Evolutionary conservation across 2,329 filamentous ascomycete genomes (phyloP).

Genomic region (Periconia digitata): DNA sequence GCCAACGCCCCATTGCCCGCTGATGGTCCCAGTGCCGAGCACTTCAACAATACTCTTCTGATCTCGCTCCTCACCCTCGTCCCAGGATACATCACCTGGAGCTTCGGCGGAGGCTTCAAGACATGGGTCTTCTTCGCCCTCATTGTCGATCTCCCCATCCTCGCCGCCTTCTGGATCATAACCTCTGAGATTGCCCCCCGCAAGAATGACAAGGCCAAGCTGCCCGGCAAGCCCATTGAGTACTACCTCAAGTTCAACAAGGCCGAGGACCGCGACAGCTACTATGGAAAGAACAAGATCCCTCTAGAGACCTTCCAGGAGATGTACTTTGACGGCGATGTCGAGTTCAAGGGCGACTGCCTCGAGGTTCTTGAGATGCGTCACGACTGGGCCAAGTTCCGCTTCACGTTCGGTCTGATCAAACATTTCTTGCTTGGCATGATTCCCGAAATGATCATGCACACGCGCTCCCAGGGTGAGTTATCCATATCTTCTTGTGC

Average conservation of each 20-base stretch:
- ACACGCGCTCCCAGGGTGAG: constrained; percentile 83
- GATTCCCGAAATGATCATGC: constrained; percentile 87
- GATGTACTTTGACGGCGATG: constrained; percentile 94
- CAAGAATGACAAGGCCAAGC: constrained; percentile 87
- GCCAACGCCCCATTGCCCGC: constrained; percentile 93
- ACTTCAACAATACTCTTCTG: constrained; percentile 82
- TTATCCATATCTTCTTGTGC: background rate
- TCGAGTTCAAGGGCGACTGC: constrained; percentile 92
- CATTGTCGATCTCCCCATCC: constrained; percentile 75
- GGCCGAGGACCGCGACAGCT: constrained; percentile 62
- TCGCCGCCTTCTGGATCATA: constrained; percentile 79
- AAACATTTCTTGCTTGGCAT: constrained; percentile 86
- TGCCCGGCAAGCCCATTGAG: constrained; percentile 84
- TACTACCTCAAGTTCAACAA: constrained; percentile 84
- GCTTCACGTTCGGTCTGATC: constrained; percentile 83
- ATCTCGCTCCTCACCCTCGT: constrained; percentile 68
- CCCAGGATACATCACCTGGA: constrained; percentile 80
- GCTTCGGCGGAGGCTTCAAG: constrained; percentile 81
- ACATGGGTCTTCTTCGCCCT: constrained; percentile 85
- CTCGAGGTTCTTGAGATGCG: constrained; percentile 90
- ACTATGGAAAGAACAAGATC: constrained; percentile 77
- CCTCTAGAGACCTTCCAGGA: constrained; percentile 94
- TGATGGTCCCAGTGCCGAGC: constrained; percentile 79
- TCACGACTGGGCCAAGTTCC: constrained; percentile 96
- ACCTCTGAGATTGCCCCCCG: constrained; percentile 81